Evolutionary conservation across 2,329 filamentous ascomycete species (phyloP).

Genomic region (Cyclaneusma minus): DNA sequence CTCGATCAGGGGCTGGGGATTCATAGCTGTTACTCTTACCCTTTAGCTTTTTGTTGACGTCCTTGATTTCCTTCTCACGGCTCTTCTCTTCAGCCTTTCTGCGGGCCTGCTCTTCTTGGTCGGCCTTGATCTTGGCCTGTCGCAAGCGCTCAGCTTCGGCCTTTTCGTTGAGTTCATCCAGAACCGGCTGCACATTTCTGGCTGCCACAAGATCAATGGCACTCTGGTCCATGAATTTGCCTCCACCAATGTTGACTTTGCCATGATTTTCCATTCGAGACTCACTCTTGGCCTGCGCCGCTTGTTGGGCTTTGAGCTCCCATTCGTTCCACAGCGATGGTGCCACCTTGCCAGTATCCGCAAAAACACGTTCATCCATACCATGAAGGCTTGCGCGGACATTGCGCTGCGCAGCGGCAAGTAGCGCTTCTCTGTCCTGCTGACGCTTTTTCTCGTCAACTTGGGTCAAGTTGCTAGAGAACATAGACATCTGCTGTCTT

Average conservation of each 20-base stretch:
- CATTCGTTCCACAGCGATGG: slow-evolving; percentile 57
- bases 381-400: slow-evolving; percentile 64
- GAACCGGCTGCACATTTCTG: slow-evolving; percentile 61
- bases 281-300: slow-evolving; percentile 50
- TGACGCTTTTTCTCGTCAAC: slow-evolving; percentile 61
- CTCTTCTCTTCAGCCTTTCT: slow-evolving; percentile 40
- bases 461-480: slow-evolving; percentile 50
- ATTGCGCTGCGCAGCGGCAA: slow-evolving; percentile 71
- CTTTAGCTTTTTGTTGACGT: slow-evolving; percentile 37
- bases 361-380: slow-evolving; percentile 70
- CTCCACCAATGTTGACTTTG: slow-evolving; percentile 59
- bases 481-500: slow-evolving; percentile 62
- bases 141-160: slow-evolving; percentile 58
- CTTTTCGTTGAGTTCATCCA: slow-evolving; percentile 72
- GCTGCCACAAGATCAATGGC: slow-evolving; percentile 70
- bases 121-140: slow-evolving; percentile 43
- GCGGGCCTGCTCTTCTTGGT: slow-evolving; percentile 49
- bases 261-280: slow-evolving; percentile 39
- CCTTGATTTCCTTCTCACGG: slow-evolving; percentile 35
- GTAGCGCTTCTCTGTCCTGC: slow-evolving; percentile 57
- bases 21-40: slow-evolving; percentile 28
- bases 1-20: neutral
- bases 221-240: slow-evolving; percentile 61
- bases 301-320: slow-evolving; percentile 60
- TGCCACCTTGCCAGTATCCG: slow-evolving; percentile 59